A percentile compares a stretch with the other conserved stretches of the same genome.
These are phyloP conservation scores for Yamadazyma philogaea DNA, from an alignment of 805 yeast genomes.

Conservation along the genomic window DNA sequence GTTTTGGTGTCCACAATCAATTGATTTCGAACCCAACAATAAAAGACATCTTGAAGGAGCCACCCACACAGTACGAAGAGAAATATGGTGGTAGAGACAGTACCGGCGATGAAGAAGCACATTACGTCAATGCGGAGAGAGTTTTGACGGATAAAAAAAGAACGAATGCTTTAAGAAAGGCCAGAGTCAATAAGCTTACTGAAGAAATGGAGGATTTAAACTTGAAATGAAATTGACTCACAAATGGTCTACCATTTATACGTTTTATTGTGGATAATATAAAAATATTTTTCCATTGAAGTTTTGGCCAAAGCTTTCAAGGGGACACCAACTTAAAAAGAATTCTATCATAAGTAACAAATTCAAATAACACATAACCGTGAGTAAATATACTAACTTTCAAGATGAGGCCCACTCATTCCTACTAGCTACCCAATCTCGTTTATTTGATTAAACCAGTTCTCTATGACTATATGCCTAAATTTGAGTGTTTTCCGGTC, in stretches of 20 bases:
- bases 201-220: conserved; percentile 30
- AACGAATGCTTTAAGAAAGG: conserved; percentile 35
- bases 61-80: conserved; percentile 24
- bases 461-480: no score
- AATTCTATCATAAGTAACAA: no score
- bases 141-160: conserved; percentile 31
- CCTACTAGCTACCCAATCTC: no score
- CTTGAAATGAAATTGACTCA: background rate
- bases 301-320: no score
- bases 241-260: background rate
- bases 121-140: conserved; percentile 15
- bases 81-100: conserved; percentile 19
- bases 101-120: conserved; percentile 13
- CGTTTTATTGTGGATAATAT: background rate
- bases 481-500: no score
- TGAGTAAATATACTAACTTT: no score
- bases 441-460: no score
- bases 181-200: conserved; percentile 31
- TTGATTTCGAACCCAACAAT: conserved; percentile 36
- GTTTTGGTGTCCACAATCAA: conserved; percentile 51
- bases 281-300: no score
- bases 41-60: conserved; percentile 35
- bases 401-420: no score
- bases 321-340: no score
- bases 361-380: no score